These are phyloP conservation scores for Leonotis leonurus DNA, from an alignment of 257 asterid genomes.

Conservation along the genomic window DNA sequence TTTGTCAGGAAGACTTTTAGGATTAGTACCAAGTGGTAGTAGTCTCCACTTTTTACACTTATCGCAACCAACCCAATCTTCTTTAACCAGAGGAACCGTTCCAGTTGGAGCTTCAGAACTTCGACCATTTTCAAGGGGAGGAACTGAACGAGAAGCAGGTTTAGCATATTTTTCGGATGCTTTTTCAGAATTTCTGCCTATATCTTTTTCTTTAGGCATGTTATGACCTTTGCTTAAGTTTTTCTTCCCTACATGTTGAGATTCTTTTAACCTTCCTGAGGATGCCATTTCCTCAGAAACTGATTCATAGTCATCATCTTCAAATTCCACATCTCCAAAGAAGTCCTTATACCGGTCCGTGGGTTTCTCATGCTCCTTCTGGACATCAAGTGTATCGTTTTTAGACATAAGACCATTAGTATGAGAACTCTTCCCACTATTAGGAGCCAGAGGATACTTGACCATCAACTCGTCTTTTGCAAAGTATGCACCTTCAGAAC, in stretches of 20 bases:
- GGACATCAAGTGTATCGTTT: conserved; percentile 39
- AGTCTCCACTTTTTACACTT: conserved; percentile 85
- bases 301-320: conserved; percentile 54
- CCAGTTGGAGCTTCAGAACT: conserved; percentile 48
- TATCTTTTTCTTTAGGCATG: conserved; percentile 37
- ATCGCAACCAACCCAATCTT: conserved; percentile 91
- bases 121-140: conserved; percentile 34
- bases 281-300: conserved; percentile 50
- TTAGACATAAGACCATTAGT: conserved; percentile 27
- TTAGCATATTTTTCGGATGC: conserved; percentile 29
- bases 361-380: conserved; percentile 44
- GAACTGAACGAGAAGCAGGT: conserved; percentile 34
- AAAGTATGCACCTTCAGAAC: conserved; percentile 27
- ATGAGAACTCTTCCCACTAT: conserved; percentile 41
- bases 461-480: conserved; percentile 33
- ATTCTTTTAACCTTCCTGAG: conserved; percentile 34
- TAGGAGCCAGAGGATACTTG: conserved; percentile 40
- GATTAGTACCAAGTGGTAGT: conserved; percentile 86
- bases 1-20: conserved; percentile 75
- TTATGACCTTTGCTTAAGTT: conserved; percentile 27
- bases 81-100: conserved; percentile 55
- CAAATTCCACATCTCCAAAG: conserved; percentile 72
- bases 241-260: conserved; percentile 35
- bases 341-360: conserved; percentile 61
- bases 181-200: conserved; percentile 35